Base-by-base conservation (phyloP, 345 rosid species). In the Linum trigynum region DNA sequence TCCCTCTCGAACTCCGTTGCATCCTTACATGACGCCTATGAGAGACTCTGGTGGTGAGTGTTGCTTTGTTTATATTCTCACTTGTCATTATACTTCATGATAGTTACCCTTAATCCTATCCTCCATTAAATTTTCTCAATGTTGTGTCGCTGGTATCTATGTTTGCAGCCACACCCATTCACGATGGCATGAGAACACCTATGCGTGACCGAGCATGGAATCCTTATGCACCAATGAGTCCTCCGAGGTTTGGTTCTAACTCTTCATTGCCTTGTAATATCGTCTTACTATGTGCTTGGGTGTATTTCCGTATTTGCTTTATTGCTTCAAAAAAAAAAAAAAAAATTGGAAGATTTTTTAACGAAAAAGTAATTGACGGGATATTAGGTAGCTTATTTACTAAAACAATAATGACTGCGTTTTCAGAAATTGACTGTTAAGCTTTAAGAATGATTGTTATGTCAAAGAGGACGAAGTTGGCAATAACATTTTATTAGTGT, bases 191-290 rank as follows among this genome's bases (percentile, higher is more conserved):
- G 99, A 83, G 99, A 58, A 86, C 97, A 15, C 99, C 95, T 11
- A 94, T 88, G 99, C 95, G 86, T 67, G 95, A 85, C 72, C 83
- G 92, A 67, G 99, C 97, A 51, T 90, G 99, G 97, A 91, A 90
- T 83, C 97, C 97, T 67, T 89, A 82, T 79, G 71, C 91, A 48
- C 96, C 96, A 7, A 90, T 90, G 96, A 90, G 99, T 79, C 99
- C 99, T 72, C 94, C 85, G 10, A 86, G 97, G 98, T 90, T 55
- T 63, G 76, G 66, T 58, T 45, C 32, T 23, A 23, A 23, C 32
- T 23, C 32, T 23, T 23, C 32, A 23, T 23, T 23, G 32, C 32
- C 32, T 23, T 23, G 32, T 62, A 70, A 57, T 23, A 23, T 23
- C 32, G 32, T 23, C 32, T 23, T 23, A 23, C 0, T 23, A 23